Conservation (phyloP, 768 basidiomycete genomes). For the Boletus tylopilopsis region DNA sequence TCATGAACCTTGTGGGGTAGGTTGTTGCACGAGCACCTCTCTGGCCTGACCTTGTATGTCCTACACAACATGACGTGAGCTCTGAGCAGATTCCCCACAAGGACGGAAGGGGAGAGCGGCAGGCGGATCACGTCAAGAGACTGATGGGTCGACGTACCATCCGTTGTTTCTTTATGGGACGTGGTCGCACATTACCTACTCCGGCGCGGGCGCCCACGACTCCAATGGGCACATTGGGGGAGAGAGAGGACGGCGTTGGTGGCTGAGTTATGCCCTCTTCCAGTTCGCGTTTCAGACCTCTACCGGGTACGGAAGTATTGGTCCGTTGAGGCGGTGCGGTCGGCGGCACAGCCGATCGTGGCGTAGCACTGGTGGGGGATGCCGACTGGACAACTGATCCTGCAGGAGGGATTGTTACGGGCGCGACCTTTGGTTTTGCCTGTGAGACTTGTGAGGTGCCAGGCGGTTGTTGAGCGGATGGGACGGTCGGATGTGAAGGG, state of each 20-base stretch:
- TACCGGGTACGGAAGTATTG: slow-evolving; percentile 7
- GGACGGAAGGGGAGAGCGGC: not conserved
- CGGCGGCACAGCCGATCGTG: slow-evolving; percentile 27
- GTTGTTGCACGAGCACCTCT: slow-evolving; percentile 63
- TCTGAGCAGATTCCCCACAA: not conserved
- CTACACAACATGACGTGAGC: slow-evolving; percentile 31
- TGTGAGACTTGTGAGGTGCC: slow-evolving; percentile 10
- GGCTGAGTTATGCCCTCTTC: slow-evolving; percentile 24
- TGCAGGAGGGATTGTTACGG: slow-evolving; percentile 32
- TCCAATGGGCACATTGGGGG: slow-evolving; percentile 24
- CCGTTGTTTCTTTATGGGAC: slow-evolving; percentile 74
- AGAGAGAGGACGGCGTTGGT: slow-evolving; percentile 21
- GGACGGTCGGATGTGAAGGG: slow-evolving; percentile 22
- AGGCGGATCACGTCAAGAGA: not conserved
- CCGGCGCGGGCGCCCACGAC: slow-evolving; percentile 57
- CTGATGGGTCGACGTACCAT: slow-evolving; percentile 45
- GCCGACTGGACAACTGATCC: slow-evolving; percentile 25
- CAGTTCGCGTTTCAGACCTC: slow-evolving; percentile 34
- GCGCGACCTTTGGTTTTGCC: slow-evolving; percentile 29
- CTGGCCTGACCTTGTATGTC: slow-evolving; percentile 63
- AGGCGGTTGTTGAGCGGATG: slow-evolving; percentile 25
- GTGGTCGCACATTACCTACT: slow-evolving; percentile 51
- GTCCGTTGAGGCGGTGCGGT: slow-evolving; percentile 25
- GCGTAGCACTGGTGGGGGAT: slow-evolving; percentile 31
- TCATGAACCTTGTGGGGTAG: slow-evolving; percentile 68